These are phyloP conservation scores for Fraxinus sp. DNA, from an alignment of 305 asterid genomes.

Conservation along the genomic window DNA sequence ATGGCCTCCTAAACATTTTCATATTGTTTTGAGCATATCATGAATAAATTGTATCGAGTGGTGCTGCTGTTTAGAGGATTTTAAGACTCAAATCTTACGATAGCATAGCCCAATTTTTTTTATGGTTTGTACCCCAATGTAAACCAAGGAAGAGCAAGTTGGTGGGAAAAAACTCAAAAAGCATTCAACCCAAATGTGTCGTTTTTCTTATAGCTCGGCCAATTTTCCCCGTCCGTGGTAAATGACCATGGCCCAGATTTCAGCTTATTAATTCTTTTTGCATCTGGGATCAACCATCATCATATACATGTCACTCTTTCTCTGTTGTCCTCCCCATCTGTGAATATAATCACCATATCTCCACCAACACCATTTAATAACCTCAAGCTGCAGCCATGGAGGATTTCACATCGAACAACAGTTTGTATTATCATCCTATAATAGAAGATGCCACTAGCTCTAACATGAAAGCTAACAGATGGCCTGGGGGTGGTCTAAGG, in stretches of 20 bases:
- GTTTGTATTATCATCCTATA: background rate
- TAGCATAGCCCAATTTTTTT: background rate
- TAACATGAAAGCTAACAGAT: background rate
- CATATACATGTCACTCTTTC: background rate
- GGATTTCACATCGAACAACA: background rate
- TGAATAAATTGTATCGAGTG: slow-evolving; percentile 2
- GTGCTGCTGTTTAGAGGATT: background rate
- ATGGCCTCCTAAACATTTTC: background rate
- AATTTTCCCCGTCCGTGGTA: background rate
- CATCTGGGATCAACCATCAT: background rate
- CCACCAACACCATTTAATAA: background rate
- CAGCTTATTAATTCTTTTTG: background rate
- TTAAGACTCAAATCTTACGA: background rate
- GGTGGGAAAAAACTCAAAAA: background rate
- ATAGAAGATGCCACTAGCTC: background rate
- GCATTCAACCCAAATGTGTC: background rate
- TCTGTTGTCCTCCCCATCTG: background rate
- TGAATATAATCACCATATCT: background rate
- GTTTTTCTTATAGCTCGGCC: background rate
- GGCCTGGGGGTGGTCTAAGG: background rate
- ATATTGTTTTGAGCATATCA: slow-evolving; percentile 3
- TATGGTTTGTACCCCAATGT: background rate
- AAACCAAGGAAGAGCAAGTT: background rate
- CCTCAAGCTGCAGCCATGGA: background rate
- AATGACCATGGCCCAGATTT: background rate